A percentile compares a stretch with the other conserved stretches of the same genome.
These are phyloP conservation scores for Xerophyta viscosa DNA, from an alignment of 106 monocot species.

Conservation along the genomic window DNA sequence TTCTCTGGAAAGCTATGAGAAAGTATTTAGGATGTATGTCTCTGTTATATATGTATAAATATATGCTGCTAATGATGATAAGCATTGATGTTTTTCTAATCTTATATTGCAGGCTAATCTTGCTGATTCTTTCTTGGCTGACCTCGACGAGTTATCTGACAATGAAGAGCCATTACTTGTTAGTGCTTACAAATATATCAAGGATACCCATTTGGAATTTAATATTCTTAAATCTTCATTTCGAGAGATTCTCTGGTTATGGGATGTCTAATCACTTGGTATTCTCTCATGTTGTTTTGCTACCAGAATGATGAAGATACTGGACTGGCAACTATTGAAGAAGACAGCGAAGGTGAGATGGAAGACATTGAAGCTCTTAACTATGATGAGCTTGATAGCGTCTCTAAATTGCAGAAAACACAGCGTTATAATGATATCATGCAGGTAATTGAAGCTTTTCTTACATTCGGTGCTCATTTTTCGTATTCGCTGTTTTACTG, in stretches of 20 bases:
- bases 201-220: no score
- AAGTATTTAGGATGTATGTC: no score
- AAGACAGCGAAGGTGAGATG: constrained; percentile 68
- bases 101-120: constrained; percentile 40
- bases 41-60: no score
- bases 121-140: constrained; percentile 46
- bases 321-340: constrained; percentile 63
- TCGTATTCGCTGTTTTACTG: no score
- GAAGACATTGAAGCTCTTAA: constrained; percentile 84
- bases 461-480: not conserved
- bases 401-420: constrained; percentile 91
- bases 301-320: constrained; percentile 60
- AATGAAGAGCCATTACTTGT: constrained; percentile 46
- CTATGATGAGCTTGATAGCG: constrained; percentile 91
- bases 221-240: not conserved
- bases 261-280: not conserved
- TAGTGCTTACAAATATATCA: no score
- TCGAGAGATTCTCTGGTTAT: no score
- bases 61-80: no score
- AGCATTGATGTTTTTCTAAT: no score
- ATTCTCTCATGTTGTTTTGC: not conserved
- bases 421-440: constrained; percentile 89
- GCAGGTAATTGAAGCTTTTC: constrained; percentile 46
- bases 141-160: constrained; percentile 67
- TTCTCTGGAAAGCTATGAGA: no score